A percentile compares a stretch with the other conserved stretches of the same genome.
Evolutionary conservation across 768 basidiomycete genomes (phyloP).

Genomic region (Calocybe indica): DNA sequence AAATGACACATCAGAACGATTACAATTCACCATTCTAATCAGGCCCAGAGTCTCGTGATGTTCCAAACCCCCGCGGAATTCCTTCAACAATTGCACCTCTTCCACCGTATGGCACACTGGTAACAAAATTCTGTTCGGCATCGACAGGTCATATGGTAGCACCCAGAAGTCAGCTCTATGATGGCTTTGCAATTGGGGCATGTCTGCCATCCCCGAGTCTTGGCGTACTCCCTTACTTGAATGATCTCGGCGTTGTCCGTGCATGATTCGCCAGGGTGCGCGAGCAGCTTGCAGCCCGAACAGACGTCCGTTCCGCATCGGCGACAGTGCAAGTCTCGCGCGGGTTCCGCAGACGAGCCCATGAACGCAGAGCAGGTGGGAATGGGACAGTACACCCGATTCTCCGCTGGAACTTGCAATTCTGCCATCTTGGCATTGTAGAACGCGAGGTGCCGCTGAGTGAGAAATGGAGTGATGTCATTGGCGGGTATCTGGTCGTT

Average conservation of each 20-base stretch:
- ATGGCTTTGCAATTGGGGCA: conserved; percentile 54
- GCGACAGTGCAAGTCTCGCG: too few species aligned
- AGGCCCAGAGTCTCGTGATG: too few species aligned
- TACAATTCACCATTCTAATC: too few species aligned
- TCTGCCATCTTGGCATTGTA: conserved; percentile 2
- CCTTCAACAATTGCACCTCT: conserved; percentile 32
- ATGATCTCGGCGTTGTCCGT: conserved; percentile 33
- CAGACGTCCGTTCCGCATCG: neutral
- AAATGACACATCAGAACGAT: too few species aligned
- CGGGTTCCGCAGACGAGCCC: neutral
- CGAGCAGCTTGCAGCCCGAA: neutral
- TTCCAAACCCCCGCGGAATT: too few species aligned
- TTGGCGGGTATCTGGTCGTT: neutral
- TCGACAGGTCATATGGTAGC: conserved; percentile 62
- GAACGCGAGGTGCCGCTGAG: neutral
- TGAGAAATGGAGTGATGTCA: conserved; percentile 10
- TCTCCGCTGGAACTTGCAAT: neutral
- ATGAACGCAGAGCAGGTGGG: conserved; percentile 4
- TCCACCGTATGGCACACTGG: conserved; percentile 57
- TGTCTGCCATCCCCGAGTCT: conserved; percentile 47
- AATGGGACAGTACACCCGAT: conserved; percentile 5
- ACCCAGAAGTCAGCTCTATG: conserved; percentile 51
- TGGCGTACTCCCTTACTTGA: conserved; percentile 40
- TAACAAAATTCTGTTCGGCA: conserved; percentile 61
- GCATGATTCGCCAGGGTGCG: conserved; percentile 37